Base-by-base conservation (phyloP, 2,329 filamentous ascomycete genomes). In the Plectosphaerella sp. region DNA sequence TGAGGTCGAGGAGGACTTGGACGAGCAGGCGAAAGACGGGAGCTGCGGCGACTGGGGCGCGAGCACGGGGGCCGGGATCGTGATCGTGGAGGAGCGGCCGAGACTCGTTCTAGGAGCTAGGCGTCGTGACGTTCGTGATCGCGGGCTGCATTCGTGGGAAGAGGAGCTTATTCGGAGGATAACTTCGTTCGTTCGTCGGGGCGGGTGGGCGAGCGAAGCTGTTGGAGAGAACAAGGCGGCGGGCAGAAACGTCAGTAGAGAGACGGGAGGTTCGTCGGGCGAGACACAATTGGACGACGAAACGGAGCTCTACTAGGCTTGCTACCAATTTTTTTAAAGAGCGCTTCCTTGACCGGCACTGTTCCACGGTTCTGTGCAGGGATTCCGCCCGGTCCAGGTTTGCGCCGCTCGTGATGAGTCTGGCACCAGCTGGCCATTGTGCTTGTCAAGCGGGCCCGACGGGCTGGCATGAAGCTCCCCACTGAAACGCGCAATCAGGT, bases 301-400 rank as follows among this genome's bases (percentile, higher is more conserved):
- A 49, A 48, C 51, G 53, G 53, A 54, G 55, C 53, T 55, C 50
- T 49, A 5, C 22, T 22, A 22, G 22, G 36, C 45, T 33, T 50
- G 49, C 51, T 56, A 56, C 54, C 55, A 56, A 57, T 57, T 57
- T 57, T 57, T 57, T 57, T 54, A 52, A 52, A 33, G 28, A 9
- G 28, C 28, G 22, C 11, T 33, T 33, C 28, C 28, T 33, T 33
- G 28, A 33, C 8, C 28, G 28, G 28, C 28, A 22, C 28, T 33
- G 28, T 33, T 33, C 28, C 28, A 33, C 28, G 28, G 28, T 12
- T 22, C 22, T 3, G 22, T 22, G 22, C 28, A 33, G 28, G 28
- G 28, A 33, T 33, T 9, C 28, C 28, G 28, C 28, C 28, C 28
- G 28, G 28, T 33, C 28, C 28, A 33, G 28, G 28, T 33, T 33